phyloP scores from a whole-genome alignment of 352 stramenopile genomes.

The Thalassiosira sp. region DNA sequence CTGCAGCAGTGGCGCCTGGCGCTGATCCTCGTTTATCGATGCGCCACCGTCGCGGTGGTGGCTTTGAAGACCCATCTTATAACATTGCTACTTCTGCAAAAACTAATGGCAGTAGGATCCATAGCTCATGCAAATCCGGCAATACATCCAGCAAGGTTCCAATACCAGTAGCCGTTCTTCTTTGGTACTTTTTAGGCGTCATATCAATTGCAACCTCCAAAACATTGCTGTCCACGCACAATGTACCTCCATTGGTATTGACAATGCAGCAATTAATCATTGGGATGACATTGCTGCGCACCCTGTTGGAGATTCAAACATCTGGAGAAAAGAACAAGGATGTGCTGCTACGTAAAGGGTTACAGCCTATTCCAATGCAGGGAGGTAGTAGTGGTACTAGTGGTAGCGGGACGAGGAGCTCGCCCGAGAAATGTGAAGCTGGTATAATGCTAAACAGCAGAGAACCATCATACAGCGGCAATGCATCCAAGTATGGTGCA shows the following conservation, averaged over 20 bases:
- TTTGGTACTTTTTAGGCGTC: slow-evolving; percentile 79
- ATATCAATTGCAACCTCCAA: slow-evolving; percentile 76
- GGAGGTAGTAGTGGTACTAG: not conserved
- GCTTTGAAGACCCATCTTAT: not conserved
- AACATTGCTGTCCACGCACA: slow-evolving; percentile 58
- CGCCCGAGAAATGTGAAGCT: slow-evolving; percentile 17
- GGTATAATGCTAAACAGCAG: slow-evolving; percentile 10
- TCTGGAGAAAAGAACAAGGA: slow-evolving; percentile 13
- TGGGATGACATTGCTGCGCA: slow-evolving; percentile 61
- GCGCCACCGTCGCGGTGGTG: not conserved
- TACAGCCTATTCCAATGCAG: slow-evolving; percentile 45
- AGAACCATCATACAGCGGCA: slow-evolving; percentile 6
- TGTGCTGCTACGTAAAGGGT: not conserved
- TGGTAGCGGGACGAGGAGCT: not conserved
- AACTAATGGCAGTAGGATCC: not conserved
- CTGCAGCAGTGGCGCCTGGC: not conserved
- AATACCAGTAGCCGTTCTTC: slow-evolving; percentile 55
- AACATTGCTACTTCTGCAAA: not conserved
- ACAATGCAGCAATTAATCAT: slow-evolving; percentile 77
- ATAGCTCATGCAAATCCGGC: not conserved
- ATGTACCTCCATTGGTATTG: slow-evolving; percentile 65
- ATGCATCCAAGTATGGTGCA: slow-evolving; percentile 2
- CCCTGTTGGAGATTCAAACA: slow-evolving; percentile 16
- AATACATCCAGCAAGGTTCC: slow-evolving; percentile 21
- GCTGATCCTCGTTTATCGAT: not conserved